Evolutionary conservation across 768 basidiomycete genomes (phyloP).

Genomic region (Symmetrospora coprosmae): DNA sequence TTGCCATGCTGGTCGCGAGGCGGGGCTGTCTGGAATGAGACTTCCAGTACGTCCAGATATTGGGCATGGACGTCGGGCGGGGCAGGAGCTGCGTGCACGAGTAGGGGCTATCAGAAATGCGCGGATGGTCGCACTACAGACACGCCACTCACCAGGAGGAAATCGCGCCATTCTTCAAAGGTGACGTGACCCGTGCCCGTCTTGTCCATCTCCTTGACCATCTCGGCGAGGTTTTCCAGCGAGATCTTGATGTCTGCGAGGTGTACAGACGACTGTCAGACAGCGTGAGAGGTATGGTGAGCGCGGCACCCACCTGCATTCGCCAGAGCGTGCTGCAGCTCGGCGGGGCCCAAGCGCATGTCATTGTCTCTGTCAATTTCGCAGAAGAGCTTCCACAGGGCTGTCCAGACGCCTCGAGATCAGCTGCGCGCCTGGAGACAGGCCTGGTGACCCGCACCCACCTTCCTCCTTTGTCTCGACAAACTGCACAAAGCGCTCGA

Average conservation of each 20-base stretch:
- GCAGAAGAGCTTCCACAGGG: slow-evolving; percentile 83
- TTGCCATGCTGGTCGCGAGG: slow-evolving; percentile 26
- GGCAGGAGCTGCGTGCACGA: too few relatives aligned
- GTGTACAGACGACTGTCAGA: background rate
- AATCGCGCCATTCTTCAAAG: slow-evolving; percentile 32
- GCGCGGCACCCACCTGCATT: slow-evolving; percentile 50
- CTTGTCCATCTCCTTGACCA: slow-evolving; percentile 25
- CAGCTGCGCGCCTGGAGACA: background rate
- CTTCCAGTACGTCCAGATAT: slow-evolving; percentile 29
- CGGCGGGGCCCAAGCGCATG: slow-evolving; percentile 58
- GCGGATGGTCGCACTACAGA: background rate
- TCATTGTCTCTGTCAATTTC: slow-evolving; percentile 82
- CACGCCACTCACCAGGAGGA: slow-evolving; percentile 25
- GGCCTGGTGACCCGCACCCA: slow-evolving; percentile 37
- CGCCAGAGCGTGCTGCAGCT: slow-evolving; percentile 49
- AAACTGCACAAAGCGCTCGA: slow-evolving; percentile 60
- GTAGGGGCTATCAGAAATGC: background rate
- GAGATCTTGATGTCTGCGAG: slow-evolving; percentile 23
- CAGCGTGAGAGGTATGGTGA: background rate
- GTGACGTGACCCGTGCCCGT: slow-evolving; percentile 26
- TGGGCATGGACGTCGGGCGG: slow-evolving; percentile 26
- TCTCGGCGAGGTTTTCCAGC: slow-evolving; percentile 21
- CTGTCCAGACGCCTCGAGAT: slow-evolving; percentile 39
- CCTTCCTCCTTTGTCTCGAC: slow-evolving; percentile 69
- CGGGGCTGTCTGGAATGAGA: slow-evolving; percentile 19